Conservation (phyloP, 148 eudicot species). For the Rhododendron griersonianum region DNA sequence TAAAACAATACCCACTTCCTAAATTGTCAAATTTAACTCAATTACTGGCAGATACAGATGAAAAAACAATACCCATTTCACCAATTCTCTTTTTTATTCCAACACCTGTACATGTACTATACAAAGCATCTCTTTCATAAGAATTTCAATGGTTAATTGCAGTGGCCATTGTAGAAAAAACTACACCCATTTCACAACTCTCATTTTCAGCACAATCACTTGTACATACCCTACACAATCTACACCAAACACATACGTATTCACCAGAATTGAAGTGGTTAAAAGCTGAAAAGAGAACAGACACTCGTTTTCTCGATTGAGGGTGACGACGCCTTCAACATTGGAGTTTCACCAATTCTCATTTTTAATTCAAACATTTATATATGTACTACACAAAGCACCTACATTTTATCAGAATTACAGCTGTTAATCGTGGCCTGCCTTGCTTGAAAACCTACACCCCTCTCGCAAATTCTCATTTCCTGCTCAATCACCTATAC, state of each 20-base stretch:
- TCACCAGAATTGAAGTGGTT: not conserved
- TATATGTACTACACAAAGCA: not conserved
- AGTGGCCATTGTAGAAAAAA: not conserved
- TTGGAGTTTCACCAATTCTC: slow-evolving; percentile 44
- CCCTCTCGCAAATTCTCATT: not conserved
- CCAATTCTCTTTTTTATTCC: not conserved
- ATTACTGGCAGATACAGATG: not conserved
- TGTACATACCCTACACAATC: not conserved
- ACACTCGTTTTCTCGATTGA: not conserved
- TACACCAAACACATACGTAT: not conserved
- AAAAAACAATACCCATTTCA: slow-evolving; percentile 19
- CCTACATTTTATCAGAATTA: not conserved
- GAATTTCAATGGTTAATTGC: not conserved
- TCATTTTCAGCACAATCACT: not conserved
- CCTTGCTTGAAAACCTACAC: not conserved
- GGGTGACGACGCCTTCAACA: slow-evolving; percentile 71
- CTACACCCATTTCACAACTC: not conserved
- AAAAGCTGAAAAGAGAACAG: slow-evolving; percentile 10
- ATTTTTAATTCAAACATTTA: not conserved
- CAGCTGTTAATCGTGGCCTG: not conserved
- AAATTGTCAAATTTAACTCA: slow-evolving; percentile 2
- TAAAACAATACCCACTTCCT: not conserved
- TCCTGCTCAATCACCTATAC: not conserved
- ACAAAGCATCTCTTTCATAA: not conserved
- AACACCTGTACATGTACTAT: not conserved